A percentile compares a stretch with the other conserved stretches of the same genome.
Conservation (phyloP, 2,329 filamentous ascomycete species). For the Annulohypoxylon truncatum region DNA sequence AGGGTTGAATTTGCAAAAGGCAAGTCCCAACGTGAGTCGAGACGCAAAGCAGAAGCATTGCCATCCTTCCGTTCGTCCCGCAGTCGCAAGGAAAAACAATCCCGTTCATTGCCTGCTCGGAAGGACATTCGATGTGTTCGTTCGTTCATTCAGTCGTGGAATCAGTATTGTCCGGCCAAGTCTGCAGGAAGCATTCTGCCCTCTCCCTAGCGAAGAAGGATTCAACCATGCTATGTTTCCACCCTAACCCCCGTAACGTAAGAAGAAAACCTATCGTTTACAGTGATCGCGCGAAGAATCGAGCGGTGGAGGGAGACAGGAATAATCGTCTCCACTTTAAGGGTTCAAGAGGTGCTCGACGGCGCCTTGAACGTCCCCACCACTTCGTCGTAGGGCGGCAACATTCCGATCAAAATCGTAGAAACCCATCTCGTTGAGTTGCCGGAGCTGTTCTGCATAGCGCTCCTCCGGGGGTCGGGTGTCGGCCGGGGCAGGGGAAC, state of each 20-base stretch:
- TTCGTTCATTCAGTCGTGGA: constrained; percentile 33
- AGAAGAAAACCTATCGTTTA: constrained; percentile 2
- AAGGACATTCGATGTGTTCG: constrained; percentile 7
- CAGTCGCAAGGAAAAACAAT: not conserved
- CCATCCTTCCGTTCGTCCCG: not conserved
- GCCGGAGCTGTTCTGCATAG: constrained; percentile 86
- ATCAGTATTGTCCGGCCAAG: constrained; percentile 5
- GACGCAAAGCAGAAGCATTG: not conserved
- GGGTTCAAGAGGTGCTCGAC: constrained; percentile 76
- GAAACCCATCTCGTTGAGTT: constrained; percentile 99
- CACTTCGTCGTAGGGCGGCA: constrained; percentile 84
- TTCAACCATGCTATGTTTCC: not conserved
- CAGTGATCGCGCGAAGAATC: not conserved
- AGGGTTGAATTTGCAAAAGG: constrained; percentile 2
- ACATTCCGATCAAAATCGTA: constrained; percentile 96
- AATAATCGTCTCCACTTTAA: constrained; percentile 19
- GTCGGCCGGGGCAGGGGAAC: constrained; percentile 70
- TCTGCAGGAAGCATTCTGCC: not conserved
- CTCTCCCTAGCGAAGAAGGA: not conserved
- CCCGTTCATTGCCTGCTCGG: not conserved
- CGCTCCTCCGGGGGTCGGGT: constrained; percentile 92
- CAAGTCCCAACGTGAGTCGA: not conserved
- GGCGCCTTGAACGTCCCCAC: constrained; percentile 93
- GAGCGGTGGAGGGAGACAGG: not conserved
- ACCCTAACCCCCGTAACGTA: not conserved